Conservation (phyloP, 2,329 filamentous ascomycete species). For the Paecilomyces niveus region DNA sequence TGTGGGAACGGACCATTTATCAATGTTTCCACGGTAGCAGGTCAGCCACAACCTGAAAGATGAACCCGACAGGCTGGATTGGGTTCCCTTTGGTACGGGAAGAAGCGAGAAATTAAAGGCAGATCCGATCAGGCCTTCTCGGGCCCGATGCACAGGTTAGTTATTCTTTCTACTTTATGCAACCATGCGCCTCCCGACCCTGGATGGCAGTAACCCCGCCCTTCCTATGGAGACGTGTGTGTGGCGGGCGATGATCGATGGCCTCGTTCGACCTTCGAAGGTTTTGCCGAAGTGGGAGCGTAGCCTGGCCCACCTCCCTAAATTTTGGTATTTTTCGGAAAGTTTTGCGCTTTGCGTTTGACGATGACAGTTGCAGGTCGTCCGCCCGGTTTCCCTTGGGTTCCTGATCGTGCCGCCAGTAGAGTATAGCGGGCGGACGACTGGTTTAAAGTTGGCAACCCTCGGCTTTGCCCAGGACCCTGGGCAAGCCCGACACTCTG, state of each 20-base stretch:
- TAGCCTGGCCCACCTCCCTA: background rate
- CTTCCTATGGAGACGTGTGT: background rate
- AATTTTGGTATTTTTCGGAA: background rate
- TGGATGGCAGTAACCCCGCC: background rate
- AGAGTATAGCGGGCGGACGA: background rate
- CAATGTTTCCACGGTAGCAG: background rate
- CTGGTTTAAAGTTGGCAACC: background rate
- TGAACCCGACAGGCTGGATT: slow-evolving; percentile 7
- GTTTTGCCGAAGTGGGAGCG: background rate
- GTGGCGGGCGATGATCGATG: background rate
- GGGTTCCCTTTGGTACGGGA: slow-evolving; percentile 4
- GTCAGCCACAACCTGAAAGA: background rate
- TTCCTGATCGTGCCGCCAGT: background rate
- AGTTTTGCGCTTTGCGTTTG: background rate
- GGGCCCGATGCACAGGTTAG: background rate
- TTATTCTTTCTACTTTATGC: background rate
- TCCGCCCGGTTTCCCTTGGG: background rate
- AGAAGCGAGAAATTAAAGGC: background rate
- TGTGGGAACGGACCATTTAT: background rate
- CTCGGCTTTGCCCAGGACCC: background rate
- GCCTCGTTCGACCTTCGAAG: background rate
- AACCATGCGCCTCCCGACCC: background rate
- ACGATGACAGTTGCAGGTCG: background rate
- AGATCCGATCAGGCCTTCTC: background rate
- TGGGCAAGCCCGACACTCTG: background rate